These are phyloP conservation scores for Phymatotrichopsis omnivora DNA, from an alignment of 2,329 filamentous ascomycete genomes.

Conservation along the genomic window DNA sequence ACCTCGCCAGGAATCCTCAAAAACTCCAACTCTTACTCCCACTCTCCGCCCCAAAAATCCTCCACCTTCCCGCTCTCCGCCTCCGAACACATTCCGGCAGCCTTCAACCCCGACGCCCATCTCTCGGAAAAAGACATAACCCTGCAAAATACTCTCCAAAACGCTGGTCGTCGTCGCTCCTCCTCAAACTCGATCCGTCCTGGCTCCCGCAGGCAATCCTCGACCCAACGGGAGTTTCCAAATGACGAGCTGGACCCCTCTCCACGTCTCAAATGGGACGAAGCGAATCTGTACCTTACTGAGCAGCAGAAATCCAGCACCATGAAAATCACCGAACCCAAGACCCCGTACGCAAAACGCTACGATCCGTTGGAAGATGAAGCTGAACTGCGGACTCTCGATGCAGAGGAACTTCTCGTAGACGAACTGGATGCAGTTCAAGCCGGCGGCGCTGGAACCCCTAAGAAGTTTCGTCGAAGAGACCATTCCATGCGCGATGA, in stretches of 20 bases:
- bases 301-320: conserved; percentile 91
- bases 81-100: conserved; percentile 35
- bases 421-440: conserved; percentile 52
- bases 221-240: conserved; percentile 40
- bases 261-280: conserved; percentile 91
- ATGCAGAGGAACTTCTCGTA: conserved; percentile 60
- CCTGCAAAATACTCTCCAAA: conserved; percentile 85
- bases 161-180: conserved; percentile 78
- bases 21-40: conserved; percentile 58
- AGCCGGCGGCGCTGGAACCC: conserved; percentile 20
- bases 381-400: conserved; percentile 53
- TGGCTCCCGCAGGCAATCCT: conserved; percentile 63
- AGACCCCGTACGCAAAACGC: conserved; percentile 88
- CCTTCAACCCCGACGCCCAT: conserved; percentile 29
- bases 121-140: conserved; percentile 76
- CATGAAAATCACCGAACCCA: conserved; percentile 99
- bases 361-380: conserved; percentile 87
- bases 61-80: conserved; percentile 36
- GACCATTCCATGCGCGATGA: conserved; percentile 45
- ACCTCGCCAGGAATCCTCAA: conserved; percentile 79
- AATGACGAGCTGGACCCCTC: conserved; percentile 45
- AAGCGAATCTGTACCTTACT: conserved; percentile 92
- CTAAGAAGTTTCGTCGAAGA: conserved; percentile 36
- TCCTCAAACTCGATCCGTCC: conserved; percentile 57
- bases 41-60: conserved; percentile 37